Base-by-base conservation (phyloP, 306 rosid species). In the Cicer yamashitae region DNA sequence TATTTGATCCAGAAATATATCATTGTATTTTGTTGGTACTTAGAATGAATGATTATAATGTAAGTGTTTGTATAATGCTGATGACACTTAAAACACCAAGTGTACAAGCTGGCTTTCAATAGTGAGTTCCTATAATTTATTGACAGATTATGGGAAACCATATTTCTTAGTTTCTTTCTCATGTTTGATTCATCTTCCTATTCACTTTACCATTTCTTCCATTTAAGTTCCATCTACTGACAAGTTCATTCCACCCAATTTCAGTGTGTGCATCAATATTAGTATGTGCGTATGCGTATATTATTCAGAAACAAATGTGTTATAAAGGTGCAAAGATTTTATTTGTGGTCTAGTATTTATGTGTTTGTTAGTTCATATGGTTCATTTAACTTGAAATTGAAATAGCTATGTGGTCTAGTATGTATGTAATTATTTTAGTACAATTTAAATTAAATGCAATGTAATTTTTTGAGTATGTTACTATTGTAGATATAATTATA, bases 311-410 rank as follows among this genome's bases (percentile, higher is more conserved):
- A 71, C 46, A 41, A 50, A 52, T 57, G 41, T 71, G 54, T 30
- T 60, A 76, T 44, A 79, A 76, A 62, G 65, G 20, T 62, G 45
- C 12, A 44, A 48, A 52, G 67, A 50, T 18, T 64, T 67, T 53
- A 20, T 20, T 20, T 20, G 22, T 20, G 22, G 1, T 20, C 22
- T 20, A 20, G 22, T 20, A 20, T 20, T 20, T 20, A 11, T 2
- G 30, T 65, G 38, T 64, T 78, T 51, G 74, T 81, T 66, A 71
- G 53, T 57, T 57, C 63, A 57, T 44, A 12, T 68, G 6, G 30
- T 66, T 61, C 68, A 48, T 72, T 80, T 34, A 20, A 20, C 22
- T 20, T 20, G 22, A 22, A 22, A 1, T 22, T 22, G 2, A 22
- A 22, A 22, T 22, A 22, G 25, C 25, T 22, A 22, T 1, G 25